Conservation (phyloP, 768 basidiomycete genomes). For the Kwoniella newhampshirensis region DNA sequence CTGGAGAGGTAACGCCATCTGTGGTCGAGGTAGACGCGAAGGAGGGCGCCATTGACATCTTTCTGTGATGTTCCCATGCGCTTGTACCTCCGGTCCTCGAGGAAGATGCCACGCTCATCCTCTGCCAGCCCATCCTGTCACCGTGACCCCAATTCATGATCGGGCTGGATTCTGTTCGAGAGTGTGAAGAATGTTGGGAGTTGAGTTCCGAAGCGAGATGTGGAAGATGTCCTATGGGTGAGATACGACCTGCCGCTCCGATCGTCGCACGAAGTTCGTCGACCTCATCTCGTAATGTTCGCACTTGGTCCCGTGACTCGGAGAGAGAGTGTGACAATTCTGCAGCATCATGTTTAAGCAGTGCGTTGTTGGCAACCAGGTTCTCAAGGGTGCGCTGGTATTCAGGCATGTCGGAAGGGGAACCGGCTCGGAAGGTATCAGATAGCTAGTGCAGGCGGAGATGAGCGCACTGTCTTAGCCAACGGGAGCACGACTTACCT, state of each 20-base stretch:
- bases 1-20: constrained; percentile 31
- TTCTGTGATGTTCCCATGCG: constrained; percentile 43
- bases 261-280: constrained; percentile 67
- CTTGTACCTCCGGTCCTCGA: constrained; percentile 23
- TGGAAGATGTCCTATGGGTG: constrained; percentile 15
- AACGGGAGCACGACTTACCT: constrained; percentile 24
- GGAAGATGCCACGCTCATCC: constrained; percentile 29
- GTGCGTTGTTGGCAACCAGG: constrained; percentile 82
- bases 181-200: constrained; percentile 19
- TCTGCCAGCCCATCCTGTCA: constrained; percentile 25
- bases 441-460: constrained; percentile 24
- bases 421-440: constrained; percentile 36
- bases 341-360: constrained; percentile 73
- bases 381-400: constrained; percentile 66
- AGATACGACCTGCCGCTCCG: constrained; percentile 31
- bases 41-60: constrained; percentile 36
- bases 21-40: constrained; percentile 29
- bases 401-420: constrained; percentile 40
- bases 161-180: constrained; percentile 41
- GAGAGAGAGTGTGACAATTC: constrained; percentile 73
- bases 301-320: constrained; percentile 74
- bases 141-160: constrained; percentile 9
- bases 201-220: constrained; percentile 34
- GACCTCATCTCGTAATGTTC: constrained; percentile 67
- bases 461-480: neutral